Conservation (phyloP, 768 basidiomycete genomes). For the Melanogaster broomeanus region DNA sequence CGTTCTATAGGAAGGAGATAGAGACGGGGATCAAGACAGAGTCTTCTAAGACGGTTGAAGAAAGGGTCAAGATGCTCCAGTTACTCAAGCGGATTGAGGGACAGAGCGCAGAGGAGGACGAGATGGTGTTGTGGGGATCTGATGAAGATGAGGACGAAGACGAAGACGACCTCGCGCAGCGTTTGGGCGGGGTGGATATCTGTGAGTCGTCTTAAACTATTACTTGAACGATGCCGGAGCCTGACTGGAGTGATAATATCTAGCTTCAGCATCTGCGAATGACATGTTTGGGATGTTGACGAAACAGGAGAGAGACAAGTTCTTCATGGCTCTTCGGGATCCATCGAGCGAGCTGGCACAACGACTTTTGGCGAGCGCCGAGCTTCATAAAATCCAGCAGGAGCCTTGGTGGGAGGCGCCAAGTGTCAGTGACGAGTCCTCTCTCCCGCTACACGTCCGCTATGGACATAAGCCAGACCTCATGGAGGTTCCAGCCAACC, state of each 20-base stretch:
- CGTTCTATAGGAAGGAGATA: slow-evolving; percentile 77
- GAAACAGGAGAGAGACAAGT: slow-evolving; percentile 58
- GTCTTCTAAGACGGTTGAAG: slow-evolving; percentile 55
- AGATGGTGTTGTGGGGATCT: slow-evolving; percentile 27
- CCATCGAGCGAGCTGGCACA: slow-evolving; percentile 63
- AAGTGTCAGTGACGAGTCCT: slow-evolving; percentile 1
- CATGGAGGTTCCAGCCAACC: slow-evolving; percentile 47
- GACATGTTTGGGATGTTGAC: slow-evolving; percentile 64
- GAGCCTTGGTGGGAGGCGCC: slow-evolving; percentile 78
- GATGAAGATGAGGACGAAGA: slow-evolving; percentile 43
- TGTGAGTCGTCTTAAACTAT: slow-evolving; percentile 41
- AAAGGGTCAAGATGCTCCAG: slow-evolving; percentile 67
- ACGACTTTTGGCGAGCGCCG: slow-evolving; percentile 58
- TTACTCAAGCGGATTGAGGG: slow-evolving; percentile 75
- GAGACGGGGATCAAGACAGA: slow-evolving; percentile 59
- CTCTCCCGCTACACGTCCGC: slow-evolving; percentile 4
- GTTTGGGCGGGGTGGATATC: slow-evolving; percentile 61
- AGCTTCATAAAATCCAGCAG: slow-evolving; percentile 47
- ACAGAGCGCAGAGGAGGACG: slow-evolving; percentile 44
- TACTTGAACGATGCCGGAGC: neutral
- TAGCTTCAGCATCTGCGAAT: slow-evolving; percentile 58
- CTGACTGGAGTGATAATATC: neutral
- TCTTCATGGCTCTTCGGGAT: slow-evolving; percentile 58
- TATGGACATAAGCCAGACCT: slow-evolving; percentile 44
- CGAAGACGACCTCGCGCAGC: slow-evolving; percentile 44